Conservation (phyloP, 495 filamentous ascomycete genomes). For the Ramalina intermedia region DNA sequence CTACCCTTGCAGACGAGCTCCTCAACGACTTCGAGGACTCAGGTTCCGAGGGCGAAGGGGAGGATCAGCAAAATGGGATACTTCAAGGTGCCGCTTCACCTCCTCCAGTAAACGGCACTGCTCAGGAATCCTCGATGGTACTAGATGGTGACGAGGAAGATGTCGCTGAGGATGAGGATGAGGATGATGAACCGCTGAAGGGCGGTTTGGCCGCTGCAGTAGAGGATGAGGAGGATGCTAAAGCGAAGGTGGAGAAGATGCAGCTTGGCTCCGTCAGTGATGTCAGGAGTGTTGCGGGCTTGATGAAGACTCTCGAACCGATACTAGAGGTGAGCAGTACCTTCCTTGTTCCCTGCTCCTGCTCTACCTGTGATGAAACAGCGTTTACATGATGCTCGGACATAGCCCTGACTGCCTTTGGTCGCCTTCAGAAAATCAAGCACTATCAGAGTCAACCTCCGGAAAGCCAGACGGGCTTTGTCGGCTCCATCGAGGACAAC, state of each 20-base stretch:
- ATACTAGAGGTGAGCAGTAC: conserved; percentile 53
- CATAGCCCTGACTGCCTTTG: conserved; percentile 42
- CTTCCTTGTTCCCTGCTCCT: conserved; percentile 12
- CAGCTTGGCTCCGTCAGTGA: conserved; percentile 55
- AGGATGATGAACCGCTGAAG: conserved; percentile 15
- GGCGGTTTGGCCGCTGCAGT: conserved; percentile 9
- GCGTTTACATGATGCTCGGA: conserved; percentile 27
- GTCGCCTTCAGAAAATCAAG: conserved; percentile 54
- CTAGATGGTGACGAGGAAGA: conserved; percentile 36
- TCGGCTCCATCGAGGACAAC: conserved; percentile 71
- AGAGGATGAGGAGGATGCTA: conserved; percentile 53
- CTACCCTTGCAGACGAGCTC: conserved; percentile 67
- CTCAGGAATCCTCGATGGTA: conserved; percentile 27
- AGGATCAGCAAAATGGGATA: conserved; percentile 33
- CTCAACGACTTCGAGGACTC: conserved; percentile 82
- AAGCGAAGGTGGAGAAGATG: conserved; percentile 67
- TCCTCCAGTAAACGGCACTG: conserved; percentile 18
- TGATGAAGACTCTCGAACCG: conserved; percentile 65
- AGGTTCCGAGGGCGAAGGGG: conserved; percentile 43
- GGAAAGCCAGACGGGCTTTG: conserved; percentile 41
- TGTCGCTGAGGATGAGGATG: conserved; percentile 3
- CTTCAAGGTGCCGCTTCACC: conserved; percentile 18
- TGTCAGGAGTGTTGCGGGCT: conserved; percentile 54
- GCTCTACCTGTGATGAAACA: conserved; percentile 15
- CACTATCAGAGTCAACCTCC: conserved; percentile 56